Evolutionary conservation across 495 filamentous ascomycete species (phyloP).

Genomic region (Hapsidospora chrysogenum): DNA sequence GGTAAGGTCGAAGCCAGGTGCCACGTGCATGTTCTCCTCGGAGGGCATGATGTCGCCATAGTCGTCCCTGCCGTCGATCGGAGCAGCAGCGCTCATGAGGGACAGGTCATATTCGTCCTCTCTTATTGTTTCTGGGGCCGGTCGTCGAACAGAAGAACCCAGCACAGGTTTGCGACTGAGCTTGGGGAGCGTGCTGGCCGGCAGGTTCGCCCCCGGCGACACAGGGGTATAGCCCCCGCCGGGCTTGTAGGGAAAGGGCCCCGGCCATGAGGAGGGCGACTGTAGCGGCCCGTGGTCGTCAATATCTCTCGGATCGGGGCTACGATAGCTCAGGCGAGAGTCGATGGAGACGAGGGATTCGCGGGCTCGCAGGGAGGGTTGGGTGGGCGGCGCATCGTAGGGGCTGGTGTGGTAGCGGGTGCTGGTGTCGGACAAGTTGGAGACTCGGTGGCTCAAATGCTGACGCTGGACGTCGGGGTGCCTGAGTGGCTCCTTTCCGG

Average conservation of each 20-base stretch:
- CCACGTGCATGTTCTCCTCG: slow-evolving; percentile 6
- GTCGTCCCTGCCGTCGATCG: slow-evolving; percentile 6
- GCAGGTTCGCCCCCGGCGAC: slow-evolving; percentile 2
- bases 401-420: slow-evolving; percentile 15
- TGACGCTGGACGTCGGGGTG: slow-evolving; percentile 4
- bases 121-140: slow-evolving; percentile 20
- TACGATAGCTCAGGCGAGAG: slow-evolving; percentile 10
- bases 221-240: slow-evolving; percentile 19
- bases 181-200: slow-evolving; percentile 3
- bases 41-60: slow-evolving; percentile 5
- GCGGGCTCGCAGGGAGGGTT: slow-evolving; percentile 14
- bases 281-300: slow-evolving; percentile 8
- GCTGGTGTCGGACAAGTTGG: slow-evolving; percentile 21
- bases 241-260: slow-evolving; percentile 8
- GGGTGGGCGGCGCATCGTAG: slow-evolving; percentile 10
- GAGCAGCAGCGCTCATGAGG: slow-evolving; percentile 18
- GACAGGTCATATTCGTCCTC: slow-evolving; percentile 28
- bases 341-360: slow-evolving; percentile 26
- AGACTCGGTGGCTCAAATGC: slow-evolving; percentile 23
- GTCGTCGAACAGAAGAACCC: slow-evolving; percentile 4
- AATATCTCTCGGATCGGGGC: slow-evolving; percentile 2
- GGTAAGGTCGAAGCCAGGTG: slow-evolving; percentile 19
- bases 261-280: slow-evolving; percentile 7
- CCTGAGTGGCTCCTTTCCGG: neutral
- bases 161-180: slow-evolving; percentile 6